Evolutionary conservation across 2,329 filamentous ascomycete genomes (phyloP).

Genomic region (Pseudogymnoascus sp.): DNA sequence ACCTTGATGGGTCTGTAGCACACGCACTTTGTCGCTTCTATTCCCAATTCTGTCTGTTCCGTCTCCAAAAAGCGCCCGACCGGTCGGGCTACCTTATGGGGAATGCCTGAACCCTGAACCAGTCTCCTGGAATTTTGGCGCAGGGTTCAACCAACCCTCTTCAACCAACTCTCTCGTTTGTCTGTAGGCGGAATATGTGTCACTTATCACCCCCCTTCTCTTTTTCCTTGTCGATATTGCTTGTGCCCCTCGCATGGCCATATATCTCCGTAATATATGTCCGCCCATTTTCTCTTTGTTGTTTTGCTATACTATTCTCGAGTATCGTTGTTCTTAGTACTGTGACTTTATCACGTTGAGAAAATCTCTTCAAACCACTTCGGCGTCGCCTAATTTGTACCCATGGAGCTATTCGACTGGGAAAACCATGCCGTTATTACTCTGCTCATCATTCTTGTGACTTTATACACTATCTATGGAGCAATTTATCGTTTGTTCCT

Average conservation of each 20-base stretch:
- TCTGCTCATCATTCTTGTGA: background rate
- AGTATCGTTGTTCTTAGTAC: background rate
- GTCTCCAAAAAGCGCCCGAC: background rate
- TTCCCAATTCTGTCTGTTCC: background rate
- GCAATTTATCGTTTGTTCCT: slow-evolving; percentile 20
- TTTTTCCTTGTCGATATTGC: background rate
- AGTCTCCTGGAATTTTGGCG: background rate
- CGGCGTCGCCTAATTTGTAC: background rate
- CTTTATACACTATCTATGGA: background rate
- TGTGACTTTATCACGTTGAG: background rate
- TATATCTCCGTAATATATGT: background rate
- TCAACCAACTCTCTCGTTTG: background rate
- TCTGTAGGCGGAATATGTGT: background rate
- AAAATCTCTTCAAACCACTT: background rate
- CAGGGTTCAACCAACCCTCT: background rate
- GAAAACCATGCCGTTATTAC: background rate
- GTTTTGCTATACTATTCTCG: background rate
- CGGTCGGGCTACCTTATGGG: background rate
- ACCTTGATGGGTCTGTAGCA: background rate
- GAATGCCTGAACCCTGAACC: slow-evolving; percentile 1
- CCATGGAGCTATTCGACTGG: background rate
- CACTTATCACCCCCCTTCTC: background rate
- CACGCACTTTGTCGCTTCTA: background rate
- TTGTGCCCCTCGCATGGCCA: background rate
- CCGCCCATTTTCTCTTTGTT: background rate